A percentile compares a stretch with the other conserved stretches of the same genome.
Conservation (phyloP, 1,139 yeast genomes). For the Geotrichum carabidarum region DNA sequence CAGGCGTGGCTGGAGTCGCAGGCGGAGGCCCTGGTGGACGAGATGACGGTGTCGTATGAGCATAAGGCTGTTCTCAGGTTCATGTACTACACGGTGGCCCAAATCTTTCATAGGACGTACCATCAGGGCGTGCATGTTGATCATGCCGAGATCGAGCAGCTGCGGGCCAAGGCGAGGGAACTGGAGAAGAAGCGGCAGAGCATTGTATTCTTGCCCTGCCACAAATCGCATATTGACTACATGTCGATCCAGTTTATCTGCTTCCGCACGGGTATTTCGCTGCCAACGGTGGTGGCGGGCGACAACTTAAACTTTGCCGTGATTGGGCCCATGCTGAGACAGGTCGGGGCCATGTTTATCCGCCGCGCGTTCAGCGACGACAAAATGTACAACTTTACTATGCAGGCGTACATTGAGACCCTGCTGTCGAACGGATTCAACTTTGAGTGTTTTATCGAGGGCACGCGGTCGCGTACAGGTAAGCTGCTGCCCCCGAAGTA, state of each 20-base stretch:
- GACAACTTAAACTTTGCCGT: conserved; percentile 63
- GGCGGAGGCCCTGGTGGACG: conserved; percentile 34
- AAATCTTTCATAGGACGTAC: conserved; percentile 40
- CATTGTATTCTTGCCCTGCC: conserved; percentile 46
- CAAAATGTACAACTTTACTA: conserved; percentile 51
- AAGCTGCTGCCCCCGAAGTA: conserved; percentile 60
- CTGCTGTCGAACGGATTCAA: conserved; percentile 49
- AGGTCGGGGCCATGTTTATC: conserved; percentile 43
- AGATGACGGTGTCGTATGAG: conserved; percentile 38
- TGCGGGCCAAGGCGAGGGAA: conserved; percentile 37
- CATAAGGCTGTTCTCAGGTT: conserved; percentile 33
- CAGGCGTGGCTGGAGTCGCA: conserved; percentile 33
- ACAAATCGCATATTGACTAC: conserved; percentile 63
- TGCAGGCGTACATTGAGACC: conserved; percentile 53
- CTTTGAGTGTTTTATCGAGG: conserved; percentile 62
- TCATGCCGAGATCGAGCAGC: conserved; percentile 34
- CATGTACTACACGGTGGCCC: conserved; percentile 40
- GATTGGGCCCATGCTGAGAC: conserved; percentile 44
- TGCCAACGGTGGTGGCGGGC: conserved; percentile 63
- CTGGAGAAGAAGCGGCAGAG: conserved; percentile 38
- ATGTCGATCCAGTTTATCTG: conserved; percentile 56
- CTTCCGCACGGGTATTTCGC: conserved; percentile 52
- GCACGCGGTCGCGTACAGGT: conserved; percentile 64
- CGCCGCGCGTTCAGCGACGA: conserved; percentile 45
- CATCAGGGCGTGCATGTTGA: conserved; percentile 44